Conservation (phyloP, 495 filamentous ascomycete genomes). For the Barbatosphaeria neglecta region DNA sequence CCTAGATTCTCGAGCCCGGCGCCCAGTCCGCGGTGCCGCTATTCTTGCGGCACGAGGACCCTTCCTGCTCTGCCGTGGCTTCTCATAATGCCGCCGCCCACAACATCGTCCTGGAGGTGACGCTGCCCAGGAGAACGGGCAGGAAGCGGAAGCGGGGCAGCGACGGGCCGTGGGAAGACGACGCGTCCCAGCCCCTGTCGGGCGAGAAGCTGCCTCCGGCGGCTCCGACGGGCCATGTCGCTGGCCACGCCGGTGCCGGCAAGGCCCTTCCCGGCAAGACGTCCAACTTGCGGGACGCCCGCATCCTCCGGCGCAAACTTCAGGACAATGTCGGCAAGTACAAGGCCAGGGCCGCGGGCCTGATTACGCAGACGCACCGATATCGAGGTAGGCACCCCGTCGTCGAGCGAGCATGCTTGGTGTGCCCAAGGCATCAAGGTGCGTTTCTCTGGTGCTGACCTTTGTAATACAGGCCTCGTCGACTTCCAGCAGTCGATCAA, state of each 20-base stretch:
- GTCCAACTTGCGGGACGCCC: conserved; percentile 22
- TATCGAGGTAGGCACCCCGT: conserved; percentile 52
- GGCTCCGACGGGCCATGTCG: no score
- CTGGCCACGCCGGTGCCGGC: no score
- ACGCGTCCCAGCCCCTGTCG: not conserved
- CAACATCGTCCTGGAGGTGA: conserved; percentile 77
- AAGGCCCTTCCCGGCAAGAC: not conserved
- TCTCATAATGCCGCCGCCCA: conserved; percentile 60
- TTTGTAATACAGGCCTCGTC: conserved; percentile 23
- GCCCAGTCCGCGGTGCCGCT: conserved; percentile 41
- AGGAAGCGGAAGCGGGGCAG: conserved; percentile 70
- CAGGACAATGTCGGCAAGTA: conserved; percentile 61
- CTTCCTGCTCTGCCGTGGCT: conserved; percentile 57
- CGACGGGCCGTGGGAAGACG: conserved; percentile 42
- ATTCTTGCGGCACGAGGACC: conserved; percentile 66
- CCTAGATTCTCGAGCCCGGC: conserved; percentile 23
- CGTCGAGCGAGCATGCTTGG: no score
- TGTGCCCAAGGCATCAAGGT: no score
- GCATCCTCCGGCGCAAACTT: conserved; percentile 50
- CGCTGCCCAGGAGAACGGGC: conserved; percentile 75
- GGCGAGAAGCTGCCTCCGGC: no score
- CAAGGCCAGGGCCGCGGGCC: conserved; percentile 56
- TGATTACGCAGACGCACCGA: conserved; percentile 69
- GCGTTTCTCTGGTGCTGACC: not conserved
- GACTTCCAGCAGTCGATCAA: conserved; percentile 69